phyloP scores from a whole-genome alignment of 805 yeast genomes.

The Alloascoidea hylecoeti region DNA sequence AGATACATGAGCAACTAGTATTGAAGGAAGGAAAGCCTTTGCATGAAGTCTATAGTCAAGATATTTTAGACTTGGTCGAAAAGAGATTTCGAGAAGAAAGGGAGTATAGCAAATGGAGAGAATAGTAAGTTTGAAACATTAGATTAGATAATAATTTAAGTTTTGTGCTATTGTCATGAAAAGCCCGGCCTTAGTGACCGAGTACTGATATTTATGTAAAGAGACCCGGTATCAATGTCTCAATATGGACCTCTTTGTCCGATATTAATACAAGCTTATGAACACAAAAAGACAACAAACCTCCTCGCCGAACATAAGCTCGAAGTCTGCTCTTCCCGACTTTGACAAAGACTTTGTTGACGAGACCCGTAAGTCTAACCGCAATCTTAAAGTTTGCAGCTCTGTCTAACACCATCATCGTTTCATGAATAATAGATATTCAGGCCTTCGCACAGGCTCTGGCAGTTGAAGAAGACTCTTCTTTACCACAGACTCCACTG shows the following conservation, averaged over 20 bases:
- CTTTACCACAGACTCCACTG: slow-evolving; percentile 4
- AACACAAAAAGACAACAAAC: neutral
- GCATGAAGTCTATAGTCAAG: slow-evolving; percentile 45
- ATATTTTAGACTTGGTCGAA: slow-evolving; percentile 41
- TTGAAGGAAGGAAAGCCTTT: slow-evolving; percentile 51
- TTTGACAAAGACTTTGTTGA: too few relatives aligned
- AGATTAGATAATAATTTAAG: too few relatives aligned
- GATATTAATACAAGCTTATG: slow-evolving; percentile 7
- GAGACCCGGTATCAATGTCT: too few relatives aligned
- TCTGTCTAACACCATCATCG: slow-evolving; percentile 1
- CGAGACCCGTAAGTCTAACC: too few relatives aligned
- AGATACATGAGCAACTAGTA: slow-evolving; percentile 61
- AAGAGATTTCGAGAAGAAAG: slow-evolving; percentile 62
- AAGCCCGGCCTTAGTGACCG: too few relatives aligned
- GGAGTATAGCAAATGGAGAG: slow-evolving; percentile 49
- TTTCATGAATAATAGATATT: slow-evolving; percentile 17
- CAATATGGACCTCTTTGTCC: too few relatives aligned
- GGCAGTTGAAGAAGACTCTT: slow-evolving; percentile 15
- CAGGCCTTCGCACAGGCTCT: slow-evolving; percentile 23
- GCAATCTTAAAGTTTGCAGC: too few relatives aligned
- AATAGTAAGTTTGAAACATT: too few relatives aligned
- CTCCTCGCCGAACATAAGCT: neutral
- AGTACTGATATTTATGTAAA: too few relatives aligned
- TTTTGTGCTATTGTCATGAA: too few relatives aligned
- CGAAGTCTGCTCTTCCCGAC: too few relatives aligned